A percentile compares a stretch with the other conserved stretches of the same genome.
These are phyloP conservation scores for Raffaelea deltoideospora DNA, from an alignment of 2,329 filamentous ascomycete genomes.

Conservation along the genomic window DNA sequence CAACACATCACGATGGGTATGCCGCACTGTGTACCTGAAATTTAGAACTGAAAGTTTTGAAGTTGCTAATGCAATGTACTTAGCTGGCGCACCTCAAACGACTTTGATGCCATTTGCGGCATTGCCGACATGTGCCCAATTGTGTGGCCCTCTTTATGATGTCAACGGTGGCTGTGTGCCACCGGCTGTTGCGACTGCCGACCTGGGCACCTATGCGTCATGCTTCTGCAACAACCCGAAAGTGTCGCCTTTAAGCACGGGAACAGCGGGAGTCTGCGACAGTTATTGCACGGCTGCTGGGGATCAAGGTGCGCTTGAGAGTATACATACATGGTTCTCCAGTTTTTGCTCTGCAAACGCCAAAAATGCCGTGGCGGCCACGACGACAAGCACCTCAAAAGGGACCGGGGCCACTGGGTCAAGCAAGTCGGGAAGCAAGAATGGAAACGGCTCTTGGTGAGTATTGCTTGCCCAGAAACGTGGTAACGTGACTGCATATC, in stretches of 20 bases:
- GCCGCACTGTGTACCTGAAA: too few relatives aligned
- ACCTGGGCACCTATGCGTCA: constrained; percentile 38
- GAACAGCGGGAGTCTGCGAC: constrained; percentile 46
- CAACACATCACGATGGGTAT: too few relatives aligned
- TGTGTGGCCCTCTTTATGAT: constrained; percentile 47
- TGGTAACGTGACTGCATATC: not conserved
- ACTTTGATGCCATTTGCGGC: constrained; percentile 40
- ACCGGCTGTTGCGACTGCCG: constrained; percentile 30
- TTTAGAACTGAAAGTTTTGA: too few relatives aligned
- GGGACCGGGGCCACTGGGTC: constrained; percentile 1
- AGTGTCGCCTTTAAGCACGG: constrained; percentile 42
- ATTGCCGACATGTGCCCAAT: constrained; percentile 46
- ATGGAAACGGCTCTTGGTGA: constrained; percentile 3
- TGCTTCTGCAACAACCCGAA: constrained; percentile 60
- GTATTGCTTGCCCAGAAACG: not conserved
- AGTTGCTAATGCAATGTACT: too few relatives aligned
- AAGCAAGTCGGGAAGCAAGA: constrained; percentile 1
- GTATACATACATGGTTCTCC: constrained; percentile 57
- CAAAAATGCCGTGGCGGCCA: constrained; percentile 17
- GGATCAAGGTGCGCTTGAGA: constrained; percentile 31
- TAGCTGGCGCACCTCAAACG: constrained; percentile 15
- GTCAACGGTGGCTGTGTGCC: constrained; percentile 60
- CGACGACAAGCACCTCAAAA: constrained; percentile 14
- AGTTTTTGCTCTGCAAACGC: constrained; percentile 42
- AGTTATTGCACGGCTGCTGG: constrained; percentile 34